A percentile compares a stretch with the other conserved stretches of the same genome.
Evolutionary conservation across 129 eudicot species (phyloP).

Genomic region (Ambrosia artemisiifolia): DNA sequence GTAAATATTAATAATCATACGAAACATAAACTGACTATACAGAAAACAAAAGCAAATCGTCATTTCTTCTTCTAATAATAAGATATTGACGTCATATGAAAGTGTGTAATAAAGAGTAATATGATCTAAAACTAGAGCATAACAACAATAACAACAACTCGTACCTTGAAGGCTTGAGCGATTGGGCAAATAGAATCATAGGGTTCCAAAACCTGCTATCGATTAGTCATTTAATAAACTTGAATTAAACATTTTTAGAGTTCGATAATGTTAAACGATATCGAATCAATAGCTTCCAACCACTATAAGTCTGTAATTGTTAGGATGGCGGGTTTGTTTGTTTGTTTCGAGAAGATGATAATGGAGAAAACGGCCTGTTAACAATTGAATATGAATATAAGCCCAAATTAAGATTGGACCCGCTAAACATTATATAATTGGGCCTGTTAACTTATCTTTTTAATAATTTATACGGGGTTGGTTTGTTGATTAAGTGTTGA

Average conservation of each 20-base stretch:
- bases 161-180: neutral
- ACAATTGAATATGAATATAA: neutral
- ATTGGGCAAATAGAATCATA: neutral
- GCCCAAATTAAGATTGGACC: neutral
- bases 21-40: neutral
- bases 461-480: no score
- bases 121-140: neutral
- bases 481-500: no score
- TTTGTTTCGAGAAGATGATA: neutral
- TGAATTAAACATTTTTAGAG: neutral
- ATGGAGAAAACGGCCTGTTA: constrained; percentile 1
- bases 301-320: no score
- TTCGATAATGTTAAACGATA: neutral
- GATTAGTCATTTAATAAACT: neutral
- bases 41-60: neutral
- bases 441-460: no score
- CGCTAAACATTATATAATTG: neutral
- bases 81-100: neutral
- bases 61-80: neutral
- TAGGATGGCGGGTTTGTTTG: neutral
- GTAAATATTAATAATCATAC: neutral
- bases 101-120: neutral
- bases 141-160: neutral
- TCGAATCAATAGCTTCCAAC: neutral
- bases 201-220: neutral